Percentiles rank a stretch among this genome's conserved stretches.
Conservation (phyloP, 306 rosid genomes). For the Vigna nakashimae region DNA sequence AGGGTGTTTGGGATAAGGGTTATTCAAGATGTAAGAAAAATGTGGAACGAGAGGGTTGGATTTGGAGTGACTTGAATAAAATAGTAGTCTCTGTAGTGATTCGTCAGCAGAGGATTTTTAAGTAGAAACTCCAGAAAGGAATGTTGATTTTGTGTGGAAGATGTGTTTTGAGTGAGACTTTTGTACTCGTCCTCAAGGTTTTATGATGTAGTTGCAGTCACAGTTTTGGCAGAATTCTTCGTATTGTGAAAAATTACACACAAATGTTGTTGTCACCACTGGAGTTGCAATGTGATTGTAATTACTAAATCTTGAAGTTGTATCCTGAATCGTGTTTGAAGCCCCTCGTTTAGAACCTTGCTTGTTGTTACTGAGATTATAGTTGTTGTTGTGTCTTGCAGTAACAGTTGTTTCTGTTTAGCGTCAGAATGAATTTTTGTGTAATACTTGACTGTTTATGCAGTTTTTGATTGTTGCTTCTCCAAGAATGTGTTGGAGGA, state of each 20-base stretch:
- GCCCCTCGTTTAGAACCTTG: neutral
- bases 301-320: too few species aligned
- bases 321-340: neutral
- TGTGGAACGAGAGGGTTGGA: slow-evolving; percentile 25
- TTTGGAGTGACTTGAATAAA: slow-evolving; percentile 1
- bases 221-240: neutral
- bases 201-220: neutral
- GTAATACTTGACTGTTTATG: slow-evolving; percentile 42
- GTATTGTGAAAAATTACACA: neutral
- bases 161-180: slow-evolving; percentile 25
- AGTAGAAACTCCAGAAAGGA: slow-evolving; percentile 27
- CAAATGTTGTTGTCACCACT: neutral
- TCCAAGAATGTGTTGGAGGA: slow-evolving; percentile 88
- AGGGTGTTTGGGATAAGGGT: neutral
- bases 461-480: slow-evolving; percentile 99
- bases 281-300: neutral
- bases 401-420: slow-evolving; percentile 6
- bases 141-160: slow-evolving; percentile 19
- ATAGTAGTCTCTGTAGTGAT: neutral
- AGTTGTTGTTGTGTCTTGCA: slow-evolving; percentile 28
- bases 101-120: slow-evolving; percentile 33
- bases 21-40: slow-evolving; percentile 7
- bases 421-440: slow-evolving; percentile 1
- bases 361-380: neutral
- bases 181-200: neutral